Evolutionary conservation across 108 stramenopile genomes (phyloP).

Genomic region (Nitzschia inconspicua): DNA sequence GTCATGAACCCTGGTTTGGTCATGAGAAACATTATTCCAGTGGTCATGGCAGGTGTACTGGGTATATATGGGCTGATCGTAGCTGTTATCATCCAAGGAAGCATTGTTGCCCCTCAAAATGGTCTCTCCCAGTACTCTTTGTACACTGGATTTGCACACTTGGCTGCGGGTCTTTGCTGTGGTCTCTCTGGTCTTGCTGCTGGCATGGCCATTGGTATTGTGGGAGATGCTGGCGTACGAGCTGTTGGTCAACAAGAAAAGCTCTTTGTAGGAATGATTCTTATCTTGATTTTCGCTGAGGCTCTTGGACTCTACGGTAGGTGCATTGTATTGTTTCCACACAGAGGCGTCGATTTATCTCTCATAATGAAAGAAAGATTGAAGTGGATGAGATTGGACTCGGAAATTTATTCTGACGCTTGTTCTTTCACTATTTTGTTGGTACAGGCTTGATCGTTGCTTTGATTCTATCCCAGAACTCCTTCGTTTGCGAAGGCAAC

Average conservation of each 20-base stretch:
- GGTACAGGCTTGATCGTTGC: slow-evolving; percentile 90
- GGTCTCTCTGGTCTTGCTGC: slow-evolving; percentile 96
- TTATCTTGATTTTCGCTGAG: slow-evolving; percentile 99
- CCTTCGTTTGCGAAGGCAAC: slow-evolving; percentile 78
- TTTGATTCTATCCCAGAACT: slow-evolving; percentile 94
- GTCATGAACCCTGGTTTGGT: slow-evolving; percentile 97
- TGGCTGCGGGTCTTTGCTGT: slow-evolving; percentile 98
- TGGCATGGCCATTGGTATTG: slow-evolving; percentile 99
- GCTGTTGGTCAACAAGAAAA: slow-evolving; percentile 98
- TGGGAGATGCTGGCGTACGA: slow-evolving; percentile 98
- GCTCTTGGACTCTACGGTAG: slow-evolving; percentile 96
- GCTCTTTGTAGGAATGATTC: slow-evolving; percentile 98
- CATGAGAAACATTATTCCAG: slow-evolving; percentile 99
- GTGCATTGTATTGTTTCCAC: too few species aligned
- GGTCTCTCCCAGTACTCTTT: slow-evolving; percentile 82
- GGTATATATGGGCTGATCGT: slow-evolving; percentile 99
- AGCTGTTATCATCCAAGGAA: slow-evolving; percentile 93
- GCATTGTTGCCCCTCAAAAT: slow-evolving; percentile 72
- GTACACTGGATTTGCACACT: slow-evolving; percentile 96
- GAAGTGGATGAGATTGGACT: too few species aligned
- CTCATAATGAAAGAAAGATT: too few species aligned
- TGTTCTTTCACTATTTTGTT: not conserved
- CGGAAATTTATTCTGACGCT: too few species aligned
- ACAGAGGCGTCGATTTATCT: too few species aligned
- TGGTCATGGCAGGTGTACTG: slow-evolving; percentile 99